These are phyloP conservation scores for Volvariella volvacea DNA, from an alignment of 1,284 basidiomycete species.

Conservation along the genomic window DNA sequence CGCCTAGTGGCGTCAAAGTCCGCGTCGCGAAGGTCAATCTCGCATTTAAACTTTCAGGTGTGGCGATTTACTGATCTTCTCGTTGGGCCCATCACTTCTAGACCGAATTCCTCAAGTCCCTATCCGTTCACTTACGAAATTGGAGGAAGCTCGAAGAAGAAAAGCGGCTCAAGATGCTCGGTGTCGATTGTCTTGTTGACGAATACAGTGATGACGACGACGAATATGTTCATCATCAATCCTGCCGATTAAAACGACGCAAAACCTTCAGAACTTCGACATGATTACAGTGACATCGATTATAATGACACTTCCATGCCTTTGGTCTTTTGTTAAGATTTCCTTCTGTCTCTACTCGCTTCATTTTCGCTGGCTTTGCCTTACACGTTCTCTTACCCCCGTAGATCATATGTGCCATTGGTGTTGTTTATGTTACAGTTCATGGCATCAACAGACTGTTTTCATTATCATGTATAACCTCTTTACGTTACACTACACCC, in stretches of 20 bases:
- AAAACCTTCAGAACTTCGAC: constrained; percentile 11
- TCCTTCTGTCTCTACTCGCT: too few relatives aligned
- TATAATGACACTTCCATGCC: too few relatives aligned
- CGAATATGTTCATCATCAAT: constrained; percentile 26
- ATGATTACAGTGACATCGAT: not conserved
- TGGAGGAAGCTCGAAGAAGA: constrained; percentile 52
- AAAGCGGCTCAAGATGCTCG: constrained; percentile 27
- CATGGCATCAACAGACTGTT: not conserved
- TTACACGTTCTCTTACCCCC: too few relatives aligned
- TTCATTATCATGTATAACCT: not conserved
- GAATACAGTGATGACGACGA: constrained; percentile 23
- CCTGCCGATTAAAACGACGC: constrained; percentile 23
- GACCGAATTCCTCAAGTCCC: constrained; percentile 61
- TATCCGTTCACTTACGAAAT: constrained; percentile 46
- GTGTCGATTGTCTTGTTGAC: constrained; percentile 10
- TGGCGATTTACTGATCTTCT: not conserved
- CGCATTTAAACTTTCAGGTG: not conserved
- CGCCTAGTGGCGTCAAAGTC: constrained; percentile 33
- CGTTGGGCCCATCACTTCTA: constrained; percentile 17
- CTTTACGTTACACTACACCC: constrained; percentile 2
- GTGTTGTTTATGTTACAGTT: too few relatives aligned
- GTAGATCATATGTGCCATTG: too few relatives aligned
- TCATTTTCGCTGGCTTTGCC: too few relatives aligned
- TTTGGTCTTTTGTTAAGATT: too few relatives aligned
- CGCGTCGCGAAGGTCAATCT: constrained; percentile 48